These are phyloP conservation scores for Picochlorum sp. DNA, from an alignment of 139 green algal genomes.

Conservation along the genomic window DNA sequence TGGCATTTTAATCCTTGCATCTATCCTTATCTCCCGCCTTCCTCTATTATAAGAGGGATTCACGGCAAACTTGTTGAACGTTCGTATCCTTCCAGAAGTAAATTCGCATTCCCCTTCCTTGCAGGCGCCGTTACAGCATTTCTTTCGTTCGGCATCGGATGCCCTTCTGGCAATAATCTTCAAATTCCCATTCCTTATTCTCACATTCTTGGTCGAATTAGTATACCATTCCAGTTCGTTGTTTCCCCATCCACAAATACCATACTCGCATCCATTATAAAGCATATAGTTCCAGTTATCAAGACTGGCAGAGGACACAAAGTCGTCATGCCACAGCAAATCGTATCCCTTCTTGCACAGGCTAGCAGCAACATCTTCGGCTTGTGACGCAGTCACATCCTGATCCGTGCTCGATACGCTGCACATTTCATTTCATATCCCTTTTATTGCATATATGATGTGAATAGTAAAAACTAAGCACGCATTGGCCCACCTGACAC, in stretches of 20 bases:
- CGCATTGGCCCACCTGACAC: too few relatives aligned
- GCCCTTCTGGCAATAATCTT: not conserved
- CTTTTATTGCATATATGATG: too few relatives aligned
- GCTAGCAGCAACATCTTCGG: too few relatives aligned
- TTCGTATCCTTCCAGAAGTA: conserved; percentile 4
- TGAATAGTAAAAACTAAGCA: too few relatives aligned
- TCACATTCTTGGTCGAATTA: not conserved
- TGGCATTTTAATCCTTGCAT: conserved; percentile 7
- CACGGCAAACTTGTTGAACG: conserved; percentile 8
- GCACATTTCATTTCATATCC: not conserved
- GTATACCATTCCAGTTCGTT: conserved; percentile 7
- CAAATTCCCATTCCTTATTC: not conserved
- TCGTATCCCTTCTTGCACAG: not conserved
- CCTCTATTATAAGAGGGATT: not conserved
- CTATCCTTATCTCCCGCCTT: not conserved
- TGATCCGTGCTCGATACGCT: not conserved
- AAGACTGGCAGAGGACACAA: not conserved
- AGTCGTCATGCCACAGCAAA: not conserved
- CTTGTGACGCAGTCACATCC: not conserved
- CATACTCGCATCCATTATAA: conserved; percentile 7
- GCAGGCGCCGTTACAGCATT: not conserved
- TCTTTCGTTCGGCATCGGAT: not conserved
- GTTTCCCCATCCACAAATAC: conserved; percentile 2
- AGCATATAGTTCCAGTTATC: conserved; percentile 4
- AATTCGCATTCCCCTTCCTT: not conserved